Evolutionary conservation across 768 basidiomycete genomes (phyloP), one percentile per base, ranked within the genome.

Genomic region (Lactarius akahatsu): DNA sequence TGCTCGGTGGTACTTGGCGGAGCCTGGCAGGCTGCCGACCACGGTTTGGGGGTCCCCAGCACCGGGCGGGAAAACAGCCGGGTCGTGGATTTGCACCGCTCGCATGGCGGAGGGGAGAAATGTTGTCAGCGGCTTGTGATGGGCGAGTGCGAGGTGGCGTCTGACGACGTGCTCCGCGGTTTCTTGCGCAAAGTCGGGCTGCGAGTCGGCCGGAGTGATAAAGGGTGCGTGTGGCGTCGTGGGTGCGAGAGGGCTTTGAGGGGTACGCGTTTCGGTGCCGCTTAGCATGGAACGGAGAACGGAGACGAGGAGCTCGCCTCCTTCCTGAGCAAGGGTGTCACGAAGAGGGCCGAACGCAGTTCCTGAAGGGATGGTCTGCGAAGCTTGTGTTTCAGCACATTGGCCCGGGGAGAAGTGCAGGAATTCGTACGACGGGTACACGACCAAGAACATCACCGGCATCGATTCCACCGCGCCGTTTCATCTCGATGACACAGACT

Each of bases 401-500:
- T 34, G 30, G 13, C 40, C 2, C 9, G 9, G 15, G 26, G 55
- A 20, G n/a, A 20, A 2, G 0, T 26, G n/a, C 2, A 32, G 45
- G 3, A n/a, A 28, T 8, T 45, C 47, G 77, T 67, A 94, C 94
- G 76, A 86, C 76, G 57, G 75, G 78, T 28, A 74, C 71, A 47
- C 74, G 75, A 0, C 78, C 88, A 82, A 88, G 92, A 26, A 97
- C 80, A 16, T 82, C 79, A 7, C 95, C 95, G 0, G 85, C 82
- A 75, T 96, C 95, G 47, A 95, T 88, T 0, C 92, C 93, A 61
- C 83, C 81, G 62, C 77, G 64, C 56, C 62, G 64, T 50, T 65
- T 70, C 88, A 92, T 92, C 67, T 88, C 83, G 65, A 89, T 86
- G 3, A 98, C 82, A 65, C 86, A 91, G 1, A 96, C 93, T 0